Conservation (phyloP, 805 yeast species). For the Tetrapisispora phaffii region DNA sequence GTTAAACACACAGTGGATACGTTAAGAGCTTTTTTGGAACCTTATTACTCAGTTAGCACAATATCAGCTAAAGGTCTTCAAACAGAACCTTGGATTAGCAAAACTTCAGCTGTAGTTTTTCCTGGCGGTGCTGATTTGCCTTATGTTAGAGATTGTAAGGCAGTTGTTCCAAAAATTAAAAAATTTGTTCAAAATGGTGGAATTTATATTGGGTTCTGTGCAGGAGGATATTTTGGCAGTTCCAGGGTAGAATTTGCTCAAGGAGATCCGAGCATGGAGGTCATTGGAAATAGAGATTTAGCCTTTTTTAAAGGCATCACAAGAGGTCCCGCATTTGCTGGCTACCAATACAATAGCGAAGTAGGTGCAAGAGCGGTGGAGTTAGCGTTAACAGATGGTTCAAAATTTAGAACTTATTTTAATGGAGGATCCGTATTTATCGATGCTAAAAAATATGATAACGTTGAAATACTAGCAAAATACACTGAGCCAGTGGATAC, state of each 20-base stretch:
- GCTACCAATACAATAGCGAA: conserved; percentile 72
- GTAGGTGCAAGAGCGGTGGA: conserved; percentile 58
- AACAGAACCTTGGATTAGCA: conserved; percentile 81
- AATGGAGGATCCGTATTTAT: conserved; percentile 90
- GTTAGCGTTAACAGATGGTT: conserved; percentile 33
- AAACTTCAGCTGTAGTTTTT: conserved; percentile 68
- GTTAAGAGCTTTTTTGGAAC: conserved; percentile 64
- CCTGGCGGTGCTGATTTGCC: conserved; percentile 99
- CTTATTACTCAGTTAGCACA: conserved; percentile 76
- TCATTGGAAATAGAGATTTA: conserved; percentile 77
- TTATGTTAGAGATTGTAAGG: conserved; percentile 61
- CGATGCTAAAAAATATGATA: conserved; percentile 50
- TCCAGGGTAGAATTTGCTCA: conserved; percentile 73
- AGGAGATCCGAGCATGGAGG: conserved; percentile 62
- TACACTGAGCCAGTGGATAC: conserved; percentile 53
- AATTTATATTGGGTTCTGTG: conserved; percentile 75
- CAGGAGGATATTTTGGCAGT: conserved; percentile 87
- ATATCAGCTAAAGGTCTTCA: conserved; percentile 52
- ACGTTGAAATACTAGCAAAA: conserved; percentile 64
- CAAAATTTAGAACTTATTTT: conserved; percentile 39
- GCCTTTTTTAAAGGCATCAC: conserved; percentile 73
- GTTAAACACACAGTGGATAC: conserved; percentile 78
- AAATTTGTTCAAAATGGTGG: conserved; percentile 68
- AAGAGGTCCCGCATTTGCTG: conserved; percentile 72
- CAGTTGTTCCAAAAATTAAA: conserved; percentile 54